phyloP scores from a whole-genome alignment of 2,329 filamentous ascomycete genomes.

The Elsinoe batatas region DNA sequence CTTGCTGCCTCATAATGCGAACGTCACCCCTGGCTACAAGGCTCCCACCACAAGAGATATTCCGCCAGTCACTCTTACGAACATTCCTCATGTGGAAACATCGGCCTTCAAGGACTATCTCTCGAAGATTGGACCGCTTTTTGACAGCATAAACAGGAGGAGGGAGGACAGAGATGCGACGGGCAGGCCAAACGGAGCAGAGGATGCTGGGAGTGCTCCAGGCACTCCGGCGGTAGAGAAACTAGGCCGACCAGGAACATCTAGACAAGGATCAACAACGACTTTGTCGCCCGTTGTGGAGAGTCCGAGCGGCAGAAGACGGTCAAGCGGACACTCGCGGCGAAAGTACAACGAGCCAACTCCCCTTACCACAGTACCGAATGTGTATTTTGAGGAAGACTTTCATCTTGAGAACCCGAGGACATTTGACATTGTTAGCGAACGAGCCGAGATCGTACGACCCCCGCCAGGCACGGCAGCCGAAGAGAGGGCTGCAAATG shows the following conservation, averaged over 20 bases:
- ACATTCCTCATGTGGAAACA: constrained; percentile 70
- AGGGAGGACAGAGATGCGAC: constrained; percentile 62
- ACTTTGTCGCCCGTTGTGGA: constrained; percentile 36
- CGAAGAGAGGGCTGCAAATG: constrained; percentile 44
- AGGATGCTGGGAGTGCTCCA: background rate
- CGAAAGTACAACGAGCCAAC: constrained; percentile 63
- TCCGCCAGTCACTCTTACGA: constrained; percentile 81
- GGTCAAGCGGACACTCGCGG: constrained; percentile 42
- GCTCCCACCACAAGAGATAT: constrained; percentile 47
- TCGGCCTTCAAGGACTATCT: constrained; percentile 78
- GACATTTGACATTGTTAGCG: constrained; percentile 93
- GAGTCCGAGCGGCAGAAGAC: constrained; percentile 39
- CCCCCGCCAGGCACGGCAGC: constrained; percentile 43
- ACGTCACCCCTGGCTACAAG: constrained; percentile 43
- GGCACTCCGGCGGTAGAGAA: background rate
- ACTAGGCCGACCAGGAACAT: constrained; percentile 14
- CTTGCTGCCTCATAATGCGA: constrained; percentile 55
- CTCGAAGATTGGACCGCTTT: constrained; percentile 72
- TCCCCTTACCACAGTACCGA: constrained; percentile 82
- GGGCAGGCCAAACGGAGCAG: constrained; percentile 15
- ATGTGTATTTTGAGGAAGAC: constrained; percentile 87
- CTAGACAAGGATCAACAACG: constrained; percentile 33
- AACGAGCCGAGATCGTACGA: constrained; percentile 89
- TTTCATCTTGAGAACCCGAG: constrained; percentile 94
- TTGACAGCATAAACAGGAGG: constrained; percentile 77